Evolutionary conservation across 768 basidiomycete species (phyloP), one percentile per base, ranked within the genome.

Genomic region (Pleurotus pulmonarius): DNA sequence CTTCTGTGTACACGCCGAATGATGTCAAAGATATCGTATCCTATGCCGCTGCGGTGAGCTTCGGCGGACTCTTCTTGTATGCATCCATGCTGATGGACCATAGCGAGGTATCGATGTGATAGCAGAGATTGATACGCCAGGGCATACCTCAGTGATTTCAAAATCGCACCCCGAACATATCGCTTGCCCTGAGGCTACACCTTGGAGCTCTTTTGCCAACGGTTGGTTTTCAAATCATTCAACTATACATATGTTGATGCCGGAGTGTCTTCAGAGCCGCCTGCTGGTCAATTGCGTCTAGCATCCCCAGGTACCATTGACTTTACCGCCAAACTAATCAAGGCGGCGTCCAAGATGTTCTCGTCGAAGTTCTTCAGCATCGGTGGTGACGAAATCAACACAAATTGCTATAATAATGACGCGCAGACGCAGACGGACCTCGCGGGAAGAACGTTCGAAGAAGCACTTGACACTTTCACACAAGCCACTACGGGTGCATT

Each of bases 371-470:
- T 90, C 59, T 85, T 94, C 61, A 82, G 83, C 60, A 90, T 90
- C 0, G 93, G 93, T 0, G 92, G 93, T 0, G 92, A 94, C 60
- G 91, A 93, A 62, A 65, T 93, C 58, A 92, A 93, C 57, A 66
- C 69, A 2, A 74, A 75, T 12, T 90, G 89, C 66, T 92, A 90
- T 38, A 18, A 25, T 61, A 65, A 86, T 16, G 92, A 94, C 64
- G 63, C 73, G 1, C 68, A 74, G 59, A 88, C 88, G 0, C 82
- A 85, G 59, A 67, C 72, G 0, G 79, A 81, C 3, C 72, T 93
- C 46, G 71, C 71, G n/a, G 79, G 78, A 3, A 72, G 72, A 64
- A 88, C 83, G 0, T 63, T 94, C 8, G 75, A 82, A 37, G 70
- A 88, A 55, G 90, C 90, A 0, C 69, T 94, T 39, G 75, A 81